Conservation (phyloP, 2,329 filamentous ascomycete species). For the Claviceps capensis region DNA sequence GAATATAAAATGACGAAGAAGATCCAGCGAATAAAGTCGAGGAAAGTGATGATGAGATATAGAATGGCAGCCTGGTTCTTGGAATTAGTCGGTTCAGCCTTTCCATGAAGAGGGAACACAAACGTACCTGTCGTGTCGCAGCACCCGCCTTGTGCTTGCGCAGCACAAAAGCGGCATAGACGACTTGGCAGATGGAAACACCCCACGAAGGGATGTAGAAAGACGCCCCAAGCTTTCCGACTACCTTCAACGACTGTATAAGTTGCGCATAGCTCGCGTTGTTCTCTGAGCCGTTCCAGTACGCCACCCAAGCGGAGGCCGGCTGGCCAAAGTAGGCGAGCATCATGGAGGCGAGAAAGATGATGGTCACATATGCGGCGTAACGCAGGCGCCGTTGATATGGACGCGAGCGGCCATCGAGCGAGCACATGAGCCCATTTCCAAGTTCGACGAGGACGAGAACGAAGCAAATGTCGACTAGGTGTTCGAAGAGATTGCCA, state of each 20-base stretch:
- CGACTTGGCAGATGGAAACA: constrained; percentile 3
- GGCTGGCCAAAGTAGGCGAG: constrained; percentile 6
- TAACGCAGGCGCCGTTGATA: constrained; percentile 4
- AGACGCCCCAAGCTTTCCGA: constrained; percentile 4
- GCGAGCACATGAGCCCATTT: constrained; percentile 4
- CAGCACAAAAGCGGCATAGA: constrained; percentile 6
- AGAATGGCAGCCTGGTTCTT: constrained; percentile 2
- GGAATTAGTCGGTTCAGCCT: no score
- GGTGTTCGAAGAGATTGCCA: constrained; percentile 6
- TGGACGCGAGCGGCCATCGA: constrained; percentile 1
- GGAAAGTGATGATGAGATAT: constrained; percentile 1
- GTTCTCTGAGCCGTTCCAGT: constrained; percentile 6
- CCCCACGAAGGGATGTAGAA: constrained; percentile 6
- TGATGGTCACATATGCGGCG: not conserved
- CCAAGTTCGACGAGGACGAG: constrained; percentile 5
- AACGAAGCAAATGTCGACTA: constrained; percentile 3
- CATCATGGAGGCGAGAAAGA: not conserved
- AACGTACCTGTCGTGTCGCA: constrained; percentile 4
- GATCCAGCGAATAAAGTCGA: constrained; percentile 5
- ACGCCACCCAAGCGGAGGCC: constrained; percentile 4
- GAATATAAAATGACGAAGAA: constrained; percentile 5
- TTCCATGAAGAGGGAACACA: not conserved
- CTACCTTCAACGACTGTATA: constrained; percentile 4
- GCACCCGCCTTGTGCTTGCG: constrained; percentile 5
- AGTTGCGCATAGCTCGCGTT: constrained; percentile 6